These are phyloP conservation scores for Nepenthes mirabilis DNA, from an alignment of 148 eudicot genomes.

Conservation along the genomic window DNA sequence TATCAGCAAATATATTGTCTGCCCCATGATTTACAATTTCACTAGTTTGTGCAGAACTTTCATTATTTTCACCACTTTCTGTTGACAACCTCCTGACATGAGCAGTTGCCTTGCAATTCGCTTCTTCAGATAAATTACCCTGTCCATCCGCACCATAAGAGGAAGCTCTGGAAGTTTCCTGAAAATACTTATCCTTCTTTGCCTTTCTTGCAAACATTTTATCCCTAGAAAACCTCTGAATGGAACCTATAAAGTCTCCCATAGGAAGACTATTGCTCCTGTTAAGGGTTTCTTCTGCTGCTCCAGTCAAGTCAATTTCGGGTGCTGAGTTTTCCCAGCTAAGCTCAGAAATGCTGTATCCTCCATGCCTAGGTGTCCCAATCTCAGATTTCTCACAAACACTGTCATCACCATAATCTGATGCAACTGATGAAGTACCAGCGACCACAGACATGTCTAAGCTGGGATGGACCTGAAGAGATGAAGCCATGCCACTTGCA, in stretches of 20 bases:
- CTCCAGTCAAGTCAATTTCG: conserved; percentile 7
- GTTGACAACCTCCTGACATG: conserved; percentile 31
- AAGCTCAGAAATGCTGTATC: conserved; percentile 22
- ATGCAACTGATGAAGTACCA: conserved; percentile 39
- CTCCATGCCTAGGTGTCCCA: conserved; percentile 43
- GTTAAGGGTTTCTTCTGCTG: conserved; percentile 14
- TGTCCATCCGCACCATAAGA: conserved; percentile 16
- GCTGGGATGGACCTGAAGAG: conserved; percentile 26
- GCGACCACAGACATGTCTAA: conserved; percentile 28
- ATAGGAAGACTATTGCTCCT: conserved; percentile 18
- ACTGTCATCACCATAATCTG: conserved; percentile 49
- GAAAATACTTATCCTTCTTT: conserved; percentile 13
- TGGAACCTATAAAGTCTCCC: conserved; percentile 25
- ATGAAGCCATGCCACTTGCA: conserved; percentile 16
- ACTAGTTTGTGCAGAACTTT: conserved; percentile 24
- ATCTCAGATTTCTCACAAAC: conserved; percentile 40
- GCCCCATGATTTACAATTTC: conserved; percentile 29
- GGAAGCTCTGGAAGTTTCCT: conserved; percentile 14
- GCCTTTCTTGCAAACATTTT: conserved; percentile 13
- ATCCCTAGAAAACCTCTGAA: conserved; percentile 21
- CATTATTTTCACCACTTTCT: conserved; percentile 53
- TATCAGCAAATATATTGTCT: conserved; percentile 21
- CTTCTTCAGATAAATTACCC: conserved; percentile 24
- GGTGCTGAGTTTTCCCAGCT: conserved; percentile 25
- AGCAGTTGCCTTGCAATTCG: conserved; percentile 13